phyloP scores from a whole-genome alignment of 345 rosid species.

The Eucalyptus regnans region DNA sequence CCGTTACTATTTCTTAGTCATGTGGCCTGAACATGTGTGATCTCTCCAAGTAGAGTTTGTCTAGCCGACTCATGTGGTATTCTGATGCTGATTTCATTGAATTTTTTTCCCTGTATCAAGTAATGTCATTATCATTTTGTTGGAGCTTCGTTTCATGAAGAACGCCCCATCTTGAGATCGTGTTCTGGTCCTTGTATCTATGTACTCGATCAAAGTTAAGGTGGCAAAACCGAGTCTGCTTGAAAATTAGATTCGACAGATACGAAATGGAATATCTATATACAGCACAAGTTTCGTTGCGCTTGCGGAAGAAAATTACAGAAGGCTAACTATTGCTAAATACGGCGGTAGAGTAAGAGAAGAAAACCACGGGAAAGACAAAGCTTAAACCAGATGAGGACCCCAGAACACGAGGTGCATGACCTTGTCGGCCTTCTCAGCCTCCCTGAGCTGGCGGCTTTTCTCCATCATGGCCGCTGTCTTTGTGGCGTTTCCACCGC shows the following conservation, averaged over 20 bases:
- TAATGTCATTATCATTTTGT: neutral
- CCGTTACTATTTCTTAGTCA: neutral
- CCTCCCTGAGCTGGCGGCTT: neutral
- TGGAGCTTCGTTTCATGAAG: neutral
- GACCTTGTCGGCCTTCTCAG: constrained; percentile 2
- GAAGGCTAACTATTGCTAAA: neutral
- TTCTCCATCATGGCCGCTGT: neutral
- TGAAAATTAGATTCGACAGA: neutral
- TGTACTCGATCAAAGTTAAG: neutral
- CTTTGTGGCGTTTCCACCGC: neutral
- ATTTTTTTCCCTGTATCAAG: neutral
- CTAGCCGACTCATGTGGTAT: neutral
- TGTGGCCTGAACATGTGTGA: neutral
- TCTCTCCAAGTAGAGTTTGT: neutral
- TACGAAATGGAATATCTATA: neutral
- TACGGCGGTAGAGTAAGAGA: neutral
- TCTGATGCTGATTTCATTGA: neutral
- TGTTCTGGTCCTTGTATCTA: neutral
- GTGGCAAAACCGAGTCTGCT: neutral
- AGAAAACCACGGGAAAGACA: no score
- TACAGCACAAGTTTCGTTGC: neutral
- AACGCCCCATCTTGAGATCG: neutral
- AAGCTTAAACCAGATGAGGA: neutral
- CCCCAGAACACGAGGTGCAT: constrained; percentile 12
- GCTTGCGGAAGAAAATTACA: neutral